phyloP scores from a whole-genome alignment of 1,139 yeast species.

The Yamadazyma conglobata region DNA sequence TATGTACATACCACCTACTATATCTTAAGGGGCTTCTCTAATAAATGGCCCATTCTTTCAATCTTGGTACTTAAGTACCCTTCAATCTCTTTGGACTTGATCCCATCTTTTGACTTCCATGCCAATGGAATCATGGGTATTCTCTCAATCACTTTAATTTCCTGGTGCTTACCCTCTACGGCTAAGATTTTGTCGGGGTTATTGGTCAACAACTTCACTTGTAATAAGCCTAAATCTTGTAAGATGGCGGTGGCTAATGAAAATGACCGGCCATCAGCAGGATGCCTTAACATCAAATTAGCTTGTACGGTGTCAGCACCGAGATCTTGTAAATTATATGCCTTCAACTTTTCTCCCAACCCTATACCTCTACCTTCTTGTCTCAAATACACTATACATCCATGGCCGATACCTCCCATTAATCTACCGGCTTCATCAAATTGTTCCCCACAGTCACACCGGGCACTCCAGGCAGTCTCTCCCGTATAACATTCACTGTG shows the following conservation, averaged over 20 bases:
- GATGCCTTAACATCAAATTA: conserved; percentile 85
- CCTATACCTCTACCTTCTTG: conserved; percentile 99
- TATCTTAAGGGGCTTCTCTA: conserved; percentile 16
- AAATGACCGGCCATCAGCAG: conserved; percentile 94
- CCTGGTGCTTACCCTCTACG: conserved; percentile 77
- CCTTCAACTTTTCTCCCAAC: conserved; percentile 91
- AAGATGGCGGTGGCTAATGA: conserved; percentile 91
- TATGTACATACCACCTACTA: conserved; percentile 1
- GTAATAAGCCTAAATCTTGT: conserved; percentile 70
- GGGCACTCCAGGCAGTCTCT: conserved; percentile 97
- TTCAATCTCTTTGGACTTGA: conserved; percentile 80
- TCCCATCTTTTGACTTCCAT: conserved; percentile 70
- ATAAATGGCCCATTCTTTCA: conserved; percentile 93
- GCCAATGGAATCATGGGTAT: conserved; percentile 97
- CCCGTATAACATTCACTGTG: conserved; percentile 99
- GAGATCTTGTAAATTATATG: conserved; percentile 92
- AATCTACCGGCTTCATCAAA: conserved; percentile 95
- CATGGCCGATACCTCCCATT: conserved; percentile 84
- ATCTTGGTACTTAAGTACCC: conserved; percentile 91
- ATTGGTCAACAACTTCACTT: conserved; percentile 80
- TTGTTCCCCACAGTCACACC: conserved; percentile 99
- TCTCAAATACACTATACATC: conserved; percentile 91
- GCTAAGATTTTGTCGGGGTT: conserved; percentile 96
- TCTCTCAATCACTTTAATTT: conserved; percentile 72
- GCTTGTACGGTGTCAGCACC: conserved; percentile 99